Evolutionary conservation across 768 basidiomycete genomes (phyloP).

Genomic region (Omphalotus guepiniiformis): DNA sequence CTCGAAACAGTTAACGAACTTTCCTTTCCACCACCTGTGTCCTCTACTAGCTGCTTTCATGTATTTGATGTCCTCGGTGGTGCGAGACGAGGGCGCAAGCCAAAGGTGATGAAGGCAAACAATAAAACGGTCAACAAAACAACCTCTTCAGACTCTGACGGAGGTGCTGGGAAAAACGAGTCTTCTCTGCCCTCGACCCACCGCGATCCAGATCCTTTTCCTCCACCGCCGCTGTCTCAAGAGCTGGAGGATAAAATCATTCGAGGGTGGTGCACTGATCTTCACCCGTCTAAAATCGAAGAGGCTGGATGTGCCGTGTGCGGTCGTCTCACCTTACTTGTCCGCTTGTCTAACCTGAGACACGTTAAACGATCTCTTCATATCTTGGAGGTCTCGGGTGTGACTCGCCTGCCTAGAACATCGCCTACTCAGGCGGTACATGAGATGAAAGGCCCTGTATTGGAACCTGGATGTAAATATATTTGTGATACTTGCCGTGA

Average conservation of each 20-base stretch:
- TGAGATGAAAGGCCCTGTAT: not conserved
- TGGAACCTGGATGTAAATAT: not conserved
- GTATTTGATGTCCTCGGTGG: too few relatives aligned
- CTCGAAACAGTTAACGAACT: too few relatives aligned
- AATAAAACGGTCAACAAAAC: too few relatives aligned
- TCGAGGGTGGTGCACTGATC: not conserved
- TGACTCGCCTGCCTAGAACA: not conserved
- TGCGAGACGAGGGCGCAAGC: too few relatives aligned
- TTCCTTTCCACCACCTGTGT: too few relatives aligned
- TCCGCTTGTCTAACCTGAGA: not conserved
- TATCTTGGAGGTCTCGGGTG: slow-evolving; percentile 1
- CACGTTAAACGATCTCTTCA: slow-evolving; percentile 3
- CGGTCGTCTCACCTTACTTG: slow-evolving; percentile 15
- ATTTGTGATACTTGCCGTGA: not conserved
- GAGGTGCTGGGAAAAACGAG: too few relatives aligned
- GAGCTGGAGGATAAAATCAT: not conserved
- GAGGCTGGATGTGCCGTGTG: slow-evolving; percentile 30
- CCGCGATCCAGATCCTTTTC: too few relatives aligned
- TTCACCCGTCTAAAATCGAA: slow-evolving; percentile 9
- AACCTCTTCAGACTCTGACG: too few relatives aligned
- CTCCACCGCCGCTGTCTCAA: not conserved
- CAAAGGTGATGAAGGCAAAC: too few relatives aligned
- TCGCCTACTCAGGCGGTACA: not conserved
- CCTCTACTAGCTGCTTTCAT: too few relatives aligned
- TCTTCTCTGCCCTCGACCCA: too few relatives aligned